Evolutionary conservation across 192 early-diverging fungal genomes (phyloP).

Genomic region (Phlyctochytrium bullatum): DNA sequence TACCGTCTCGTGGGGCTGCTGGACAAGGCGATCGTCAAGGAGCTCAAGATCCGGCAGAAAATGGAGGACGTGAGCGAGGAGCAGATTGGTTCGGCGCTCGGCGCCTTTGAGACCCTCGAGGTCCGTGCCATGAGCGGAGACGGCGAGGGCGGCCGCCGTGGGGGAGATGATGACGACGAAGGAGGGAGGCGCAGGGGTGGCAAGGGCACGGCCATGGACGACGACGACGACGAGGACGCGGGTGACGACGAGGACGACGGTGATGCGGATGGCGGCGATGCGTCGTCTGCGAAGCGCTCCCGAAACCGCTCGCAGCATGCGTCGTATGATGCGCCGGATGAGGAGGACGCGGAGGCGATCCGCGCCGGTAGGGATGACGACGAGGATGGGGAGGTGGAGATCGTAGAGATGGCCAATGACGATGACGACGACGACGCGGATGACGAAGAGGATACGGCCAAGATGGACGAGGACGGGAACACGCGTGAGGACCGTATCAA

Average conservation of each 20-base stretch:
- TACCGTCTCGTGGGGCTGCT: constrained; percentile 68
- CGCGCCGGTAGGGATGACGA: constrained; percentile 20
- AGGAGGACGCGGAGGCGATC: constrained; percentile 69
- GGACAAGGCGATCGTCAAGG: constrained; percentile 71
- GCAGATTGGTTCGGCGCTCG: constrained; percentile 38
- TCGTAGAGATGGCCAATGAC: constrained; percentile 10
- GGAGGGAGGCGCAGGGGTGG: constrained; percentile 25
- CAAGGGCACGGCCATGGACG: constrained; percentile 26
- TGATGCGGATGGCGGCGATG: constrained; percentile 76
- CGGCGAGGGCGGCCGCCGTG: no score
- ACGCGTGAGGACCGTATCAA: constrained; percentile 59
- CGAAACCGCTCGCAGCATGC: constrained; percentile 63
- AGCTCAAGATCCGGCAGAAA: constrained; percentile 63
- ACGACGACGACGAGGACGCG: constrained; percentile 52
- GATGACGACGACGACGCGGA: constrained; percentile 45
- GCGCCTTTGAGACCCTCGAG: constrained; percentile 28
- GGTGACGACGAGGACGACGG: constrained; percentile 65
- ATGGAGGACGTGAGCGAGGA: constrained; percentile 29
- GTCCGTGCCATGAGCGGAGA: constrained; percentile 7
- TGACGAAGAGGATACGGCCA: constrained; percentile 38
- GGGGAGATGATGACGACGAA: constrained; percentile 35
- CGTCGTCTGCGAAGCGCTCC: constrained; percentile 62
- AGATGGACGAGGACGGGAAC: constrained; percentile 28
- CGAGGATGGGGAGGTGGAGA: constrained; percentile 24
- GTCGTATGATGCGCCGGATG: constrained; percentile 80